Evolutionary conservation across 176 grass and related monocot genomes (phyloP).

Genomic region (Hyparrhenia diplandra): DNA sequence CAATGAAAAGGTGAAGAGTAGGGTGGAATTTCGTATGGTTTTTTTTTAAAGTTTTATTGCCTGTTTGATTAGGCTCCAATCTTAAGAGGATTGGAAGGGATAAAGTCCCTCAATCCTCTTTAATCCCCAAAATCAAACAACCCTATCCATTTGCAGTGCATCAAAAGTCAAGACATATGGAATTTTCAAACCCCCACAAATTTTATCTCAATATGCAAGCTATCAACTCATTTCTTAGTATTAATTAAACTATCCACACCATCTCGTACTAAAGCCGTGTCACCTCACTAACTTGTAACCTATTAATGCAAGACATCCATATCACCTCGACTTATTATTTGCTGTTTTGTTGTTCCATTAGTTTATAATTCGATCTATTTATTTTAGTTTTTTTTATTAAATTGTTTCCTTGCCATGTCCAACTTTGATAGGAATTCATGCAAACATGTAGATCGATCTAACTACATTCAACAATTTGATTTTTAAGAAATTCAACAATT

Average conservation of each 20-base stretch:
- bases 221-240: too few species aligned
- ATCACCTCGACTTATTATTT: background rate
- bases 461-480: background rate
- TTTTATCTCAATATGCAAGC: background rate
- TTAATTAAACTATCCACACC: background rate
- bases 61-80: background rate
- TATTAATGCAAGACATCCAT: background rate
- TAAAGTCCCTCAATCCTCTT: background rate
- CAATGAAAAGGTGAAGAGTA: background rate
- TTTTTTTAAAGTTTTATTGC: background rate
- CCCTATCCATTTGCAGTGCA: background rate
- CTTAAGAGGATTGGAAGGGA: background rate
- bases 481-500: background rate
- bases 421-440: background rate
- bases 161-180: too few species aligned
- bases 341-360: background rate
- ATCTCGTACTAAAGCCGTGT: background rate
- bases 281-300: too few species aligned
- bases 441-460: background rate
- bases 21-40: background rate
- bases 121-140: background rate
- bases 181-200: too few species aligned
- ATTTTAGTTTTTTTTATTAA: background rate
- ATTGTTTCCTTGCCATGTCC: background rate
- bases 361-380: background rate